Percentiles rank a stretch among this genome's conserved stretches.
Evolutionary conservation across 345 rosid species (phyloP).

Genomic region (Sisymbrium altissimum): DNA sequence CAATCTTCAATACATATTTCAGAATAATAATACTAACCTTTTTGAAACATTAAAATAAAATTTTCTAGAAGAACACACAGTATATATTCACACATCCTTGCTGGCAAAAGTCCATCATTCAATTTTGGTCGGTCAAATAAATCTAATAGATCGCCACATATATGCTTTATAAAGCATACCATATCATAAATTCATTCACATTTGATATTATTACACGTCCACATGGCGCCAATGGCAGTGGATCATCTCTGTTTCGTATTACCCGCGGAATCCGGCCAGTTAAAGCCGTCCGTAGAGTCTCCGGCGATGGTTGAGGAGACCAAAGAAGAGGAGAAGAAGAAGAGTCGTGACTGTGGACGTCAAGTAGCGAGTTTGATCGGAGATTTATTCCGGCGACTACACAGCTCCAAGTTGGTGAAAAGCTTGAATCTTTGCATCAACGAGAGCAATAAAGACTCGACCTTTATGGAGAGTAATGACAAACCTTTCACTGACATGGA

Average conservation of each 20-base stretch:
- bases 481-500: conserved; percentile 62
- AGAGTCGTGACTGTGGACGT: conserved; percentile 46
- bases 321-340: conserved; percentile 25
- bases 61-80: conserved; percentile 15
- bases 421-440: conserved; percentile 33
- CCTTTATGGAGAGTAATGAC: conserved; percentile 6
- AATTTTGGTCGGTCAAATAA: conserved; percentile 30
- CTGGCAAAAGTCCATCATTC: conserved; percentile 25
- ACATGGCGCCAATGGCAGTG: conserved; percentile 38
- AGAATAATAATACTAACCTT: not conserved
- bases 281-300: conserved; percentile 25
- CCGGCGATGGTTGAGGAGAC: conserved; percentile 6
- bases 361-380: conserved; percentile 43
- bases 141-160: conserved; percentile 9
- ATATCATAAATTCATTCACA: conserved; percentile 23
- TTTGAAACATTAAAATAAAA: not conserved
- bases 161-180: not conserved
- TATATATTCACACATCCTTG: conserved; percentile 17
- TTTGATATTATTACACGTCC: not conserved
- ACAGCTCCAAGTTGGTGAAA: conserved; percentile 42
- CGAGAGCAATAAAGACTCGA: conserved; percentile 5
- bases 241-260: conserved; percentile 62
- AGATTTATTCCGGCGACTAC: conserved; percentile 38
- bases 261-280: conserved; percentile 55
- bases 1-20: not conserved